A percentile compares a stretch with the other conserved stretches of the same genome.
phyloP scores from a whole-genome alignment of 2,329 filamentous ascomycete species.

The Cercospora sesami region DNA sequence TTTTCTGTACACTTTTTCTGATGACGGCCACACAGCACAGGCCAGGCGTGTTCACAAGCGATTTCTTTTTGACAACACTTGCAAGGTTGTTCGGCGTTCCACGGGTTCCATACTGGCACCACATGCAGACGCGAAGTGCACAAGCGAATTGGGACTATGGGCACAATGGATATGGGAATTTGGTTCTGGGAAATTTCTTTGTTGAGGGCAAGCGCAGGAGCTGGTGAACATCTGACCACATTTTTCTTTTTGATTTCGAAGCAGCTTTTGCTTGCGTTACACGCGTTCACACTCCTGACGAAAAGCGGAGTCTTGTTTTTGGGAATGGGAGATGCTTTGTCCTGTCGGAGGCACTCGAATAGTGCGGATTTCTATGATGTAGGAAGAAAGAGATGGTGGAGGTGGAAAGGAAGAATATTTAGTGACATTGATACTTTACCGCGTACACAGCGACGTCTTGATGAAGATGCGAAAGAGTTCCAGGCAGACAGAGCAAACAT shows the following conservation, averaged over 20 bases:
- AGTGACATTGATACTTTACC: neutral
- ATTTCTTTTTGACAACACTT: neutral
- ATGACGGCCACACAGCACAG: constrained; percentile 16
- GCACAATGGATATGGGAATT: constrained; percentile 6
- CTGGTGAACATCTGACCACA: constrained; percentile 9
- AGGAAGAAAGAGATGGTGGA: neutral
- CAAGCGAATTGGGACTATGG: constrained; percentile 8
- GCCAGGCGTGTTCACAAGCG: constrained; percentile 6
- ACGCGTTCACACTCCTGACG: constrained; percentile 8
- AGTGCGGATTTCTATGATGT: neutral
- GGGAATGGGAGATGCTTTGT: neutral
- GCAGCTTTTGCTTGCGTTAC: constrained; percentile 2
- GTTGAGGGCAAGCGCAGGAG: constrained; percentile 17
- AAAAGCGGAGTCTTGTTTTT: constrained; percentile 9
- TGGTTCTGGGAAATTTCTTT: neutral
- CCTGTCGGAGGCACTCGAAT: neutral
- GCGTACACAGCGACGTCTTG: constrained; percentile 12
- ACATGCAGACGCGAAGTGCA: constrained; percentile 14
- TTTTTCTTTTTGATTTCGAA: neutral
- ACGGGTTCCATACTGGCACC: constrained; percentile 1
- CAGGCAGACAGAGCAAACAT: neutral
- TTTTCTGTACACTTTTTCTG: constrained; percentile 5
- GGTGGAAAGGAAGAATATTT: neutral
- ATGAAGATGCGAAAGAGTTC: neutral
- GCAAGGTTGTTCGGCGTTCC: constrained; percentile 12